Percentiles rank a stretch among this genome's conserved stretches.
These are phyloP conservation scores for Linum lewisii DNA, from an alignment of 345 rosid genomes.

Conservation along the genomic window DNA sequence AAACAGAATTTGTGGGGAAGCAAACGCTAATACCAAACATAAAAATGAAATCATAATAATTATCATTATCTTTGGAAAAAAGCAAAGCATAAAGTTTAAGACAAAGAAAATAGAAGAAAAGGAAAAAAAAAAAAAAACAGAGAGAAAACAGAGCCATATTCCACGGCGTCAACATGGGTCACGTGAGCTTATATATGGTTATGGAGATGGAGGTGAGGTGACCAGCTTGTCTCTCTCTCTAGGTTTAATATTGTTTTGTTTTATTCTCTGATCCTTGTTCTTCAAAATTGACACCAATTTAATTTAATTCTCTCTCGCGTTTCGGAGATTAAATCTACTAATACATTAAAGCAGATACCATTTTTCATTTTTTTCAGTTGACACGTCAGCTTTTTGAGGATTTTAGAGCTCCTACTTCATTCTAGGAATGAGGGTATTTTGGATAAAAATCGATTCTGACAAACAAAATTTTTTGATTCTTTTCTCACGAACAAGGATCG, in stretches of 20 bases:
- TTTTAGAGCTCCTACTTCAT: too few relatives aligned
- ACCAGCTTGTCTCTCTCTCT: conserved; percentile 18
- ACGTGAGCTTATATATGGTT: conserved; percentile 42
- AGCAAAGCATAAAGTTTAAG: neutral
- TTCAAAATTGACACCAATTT: conserved; percentile 6
- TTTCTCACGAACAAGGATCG: too few relatives aligned
- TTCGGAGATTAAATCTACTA: too few relatives aligned
- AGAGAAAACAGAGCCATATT: conserved; percentile 25
- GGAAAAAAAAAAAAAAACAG: neutral
- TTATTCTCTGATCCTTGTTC: conserved; percentile 17
- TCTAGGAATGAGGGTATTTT: too few relatives aligned
- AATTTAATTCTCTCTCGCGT: conserved; percentile 6
- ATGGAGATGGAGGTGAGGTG: neutral
- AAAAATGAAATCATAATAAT: too few relatives aligned
- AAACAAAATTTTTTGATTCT: too few relatives aligned
- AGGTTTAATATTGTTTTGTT: conserved; percentile 19
- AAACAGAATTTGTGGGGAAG: too few relatives aligned
- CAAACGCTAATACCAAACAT: too few relatives aligned
- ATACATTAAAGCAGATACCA: too few relatives aligned
- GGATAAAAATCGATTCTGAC: too few relatives aligned
- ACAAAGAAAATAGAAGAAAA: neutral
- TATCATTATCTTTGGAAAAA: neutral
- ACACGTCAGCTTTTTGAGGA: too few relatives aligned
- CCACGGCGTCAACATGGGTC: conserved; percentile 72
- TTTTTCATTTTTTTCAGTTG: too few relatives aligned